A percentile compares a stretch with the other conserved stretches of the same genome.
phyloP scores from a whole-genome alignment of 192 early-diverging fungal genomes.

The Funneliformis geosporum region DNA sequence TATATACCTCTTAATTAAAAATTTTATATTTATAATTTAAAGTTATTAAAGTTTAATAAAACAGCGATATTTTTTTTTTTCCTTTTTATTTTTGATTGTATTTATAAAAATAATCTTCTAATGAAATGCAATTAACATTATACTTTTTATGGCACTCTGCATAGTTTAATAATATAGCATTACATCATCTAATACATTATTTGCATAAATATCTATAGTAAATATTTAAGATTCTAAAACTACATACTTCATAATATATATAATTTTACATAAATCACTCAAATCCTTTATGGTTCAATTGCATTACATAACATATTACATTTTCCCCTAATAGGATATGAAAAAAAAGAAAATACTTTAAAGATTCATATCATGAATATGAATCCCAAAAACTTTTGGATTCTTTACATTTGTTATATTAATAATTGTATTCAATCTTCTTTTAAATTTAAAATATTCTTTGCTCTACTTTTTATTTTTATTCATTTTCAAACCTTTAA shows the following conservation, averaged over 20 bases:
- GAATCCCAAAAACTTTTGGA: background rate
- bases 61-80: no score
- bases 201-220: background rate
- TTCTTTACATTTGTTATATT: background rate
- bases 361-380: background rate
- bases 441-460: background rate
- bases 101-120: no score
- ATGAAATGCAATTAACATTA: no score
- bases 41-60: no score
- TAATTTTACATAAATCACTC: background rate
- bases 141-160: no score
- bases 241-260: background rate
- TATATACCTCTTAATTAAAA: constrained; percentile 63
- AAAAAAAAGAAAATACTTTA: background rate
- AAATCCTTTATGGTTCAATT: background rate
- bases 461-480: background rate
- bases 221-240: background rate
- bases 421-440: background rate
- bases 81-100: no score
- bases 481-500: background rate
- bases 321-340: background rate
- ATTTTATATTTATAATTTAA: background rate
- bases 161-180: no score
- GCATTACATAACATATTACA: background rate
- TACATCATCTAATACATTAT: background rate